phyloP scores from a whole-genome alignment of 1,284 basidiomycete species.

The Leucoagaricus sp. region DNA sequence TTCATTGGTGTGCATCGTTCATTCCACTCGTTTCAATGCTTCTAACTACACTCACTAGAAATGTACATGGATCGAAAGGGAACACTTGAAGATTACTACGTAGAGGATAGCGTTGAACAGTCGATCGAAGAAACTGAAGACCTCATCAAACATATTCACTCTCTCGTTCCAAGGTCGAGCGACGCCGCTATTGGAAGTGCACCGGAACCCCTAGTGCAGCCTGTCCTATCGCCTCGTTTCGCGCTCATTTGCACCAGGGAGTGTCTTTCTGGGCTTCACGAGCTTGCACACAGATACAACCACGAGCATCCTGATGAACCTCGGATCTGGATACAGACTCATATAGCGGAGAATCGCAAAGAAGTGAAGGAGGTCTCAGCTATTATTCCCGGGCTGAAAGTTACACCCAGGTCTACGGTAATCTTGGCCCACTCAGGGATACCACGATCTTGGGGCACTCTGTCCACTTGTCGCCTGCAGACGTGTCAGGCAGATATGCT shows the following conservation, averaged over 20 bases:
- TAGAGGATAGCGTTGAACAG: constrained; percentile 60
- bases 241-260: too few relatives aligned
- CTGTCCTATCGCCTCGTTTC: too few relatives aligned
- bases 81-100: constrained; percentile 68
- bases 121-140: constrained; percentile 64
- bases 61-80: constrained; percentile 89
- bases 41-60: constrained; percentile 51
- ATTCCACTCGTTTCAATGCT: background rate
- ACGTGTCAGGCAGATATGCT: constrained; percentile 89
- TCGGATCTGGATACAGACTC: constrained; percentile 85
- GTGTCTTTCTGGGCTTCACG: too few relatives aligned
- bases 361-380: constrained; percentile 70
- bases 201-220: too few relatives aligned
- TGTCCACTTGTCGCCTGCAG: constrained; percentile 78
- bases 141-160: constrained; percentile 72
- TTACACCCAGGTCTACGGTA: constrained; percentile 85
- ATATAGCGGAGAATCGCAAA: constrained; percentile 83
- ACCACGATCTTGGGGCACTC: constrained; percentile 92
- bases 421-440: constrained; percentile 69
- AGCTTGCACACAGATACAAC: constrained; percentile 42
- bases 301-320: constrained; percentile 40
- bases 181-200: constrained; percentile 21
- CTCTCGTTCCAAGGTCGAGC: constrained; percentile 38
- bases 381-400: constrained; percentile 63
- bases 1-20: constrained; percentile 32